phyloP scores from a whole-genome alignment of 2,329 filamentous ascomycete species.

The Pseudogymnoascus destructans region DNA sequence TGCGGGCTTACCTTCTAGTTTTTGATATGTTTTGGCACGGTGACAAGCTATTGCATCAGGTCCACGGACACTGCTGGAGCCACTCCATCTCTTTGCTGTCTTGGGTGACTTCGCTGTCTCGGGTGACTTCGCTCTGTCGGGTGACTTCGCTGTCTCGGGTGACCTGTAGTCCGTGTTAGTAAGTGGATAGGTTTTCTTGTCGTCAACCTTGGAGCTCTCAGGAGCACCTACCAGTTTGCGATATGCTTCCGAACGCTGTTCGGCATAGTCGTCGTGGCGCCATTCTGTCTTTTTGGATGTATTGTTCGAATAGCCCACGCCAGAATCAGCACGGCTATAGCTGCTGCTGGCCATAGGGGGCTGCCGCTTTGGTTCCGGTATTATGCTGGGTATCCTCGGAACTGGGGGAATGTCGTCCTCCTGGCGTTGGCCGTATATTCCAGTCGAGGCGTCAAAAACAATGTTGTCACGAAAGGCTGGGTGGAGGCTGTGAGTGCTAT shows the following conservation, averaged over 20 bases:
- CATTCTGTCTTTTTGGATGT: not conserved
- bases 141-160: not conserved
- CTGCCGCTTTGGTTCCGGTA: not conserved
- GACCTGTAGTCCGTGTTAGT: not conserved
- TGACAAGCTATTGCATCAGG: not conserved
- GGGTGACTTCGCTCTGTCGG: too few species aligned
- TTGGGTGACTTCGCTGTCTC: not conserved
- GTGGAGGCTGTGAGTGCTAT: not conserved
- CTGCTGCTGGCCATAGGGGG: not conserved
- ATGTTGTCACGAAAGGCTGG: conserved; percentile 3
- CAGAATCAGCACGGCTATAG: not conserved
- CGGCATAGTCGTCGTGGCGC: not conserved
- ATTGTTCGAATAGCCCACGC: not conserved
- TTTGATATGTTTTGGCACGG: not conserved
- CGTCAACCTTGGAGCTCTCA: not conserved
- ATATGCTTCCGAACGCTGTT: conserved; percentile 9
- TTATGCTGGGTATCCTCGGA: not conserved
- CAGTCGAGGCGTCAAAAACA: not conserved
- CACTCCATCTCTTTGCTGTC: not conserved
- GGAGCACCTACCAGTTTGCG: conserved; percentile 8
- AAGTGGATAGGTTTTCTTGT: not conserved
- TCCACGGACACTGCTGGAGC: not conserved
- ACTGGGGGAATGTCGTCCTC: not conserved
- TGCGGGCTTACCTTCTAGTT: not conserved
- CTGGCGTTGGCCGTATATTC: not conserved